Percentiles rank a stretch among this genome's conserved stretches.
Evolutionary conservation across 1,284 basidiomycete genomes (phyloP).

Genomic region (Pulchroboletus neoregius): DNA sequence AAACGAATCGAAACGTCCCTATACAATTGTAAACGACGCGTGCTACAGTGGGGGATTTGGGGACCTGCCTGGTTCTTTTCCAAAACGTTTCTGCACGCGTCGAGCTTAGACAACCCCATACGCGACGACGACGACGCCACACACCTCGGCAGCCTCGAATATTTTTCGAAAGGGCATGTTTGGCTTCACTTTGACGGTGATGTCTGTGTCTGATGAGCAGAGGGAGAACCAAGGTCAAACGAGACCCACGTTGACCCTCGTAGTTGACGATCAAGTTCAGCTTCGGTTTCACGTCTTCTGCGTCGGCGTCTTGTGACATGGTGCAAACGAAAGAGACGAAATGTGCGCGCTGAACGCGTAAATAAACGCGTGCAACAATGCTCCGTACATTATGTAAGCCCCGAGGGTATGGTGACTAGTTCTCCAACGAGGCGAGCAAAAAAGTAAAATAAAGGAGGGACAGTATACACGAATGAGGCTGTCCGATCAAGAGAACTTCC

Average conservation of each 20-base stretch:
- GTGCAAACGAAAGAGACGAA: not conserved
- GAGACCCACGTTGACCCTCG: conserved; percentile 43
- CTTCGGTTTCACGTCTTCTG: conserved; percentile 66
- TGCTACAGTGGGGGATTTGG: not conserved
- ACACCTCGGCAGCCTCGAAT: conserved; percentile 61
- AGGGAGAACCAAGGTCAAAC: not conserved
- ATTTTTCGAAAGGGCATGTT: conserved; percentile 63
- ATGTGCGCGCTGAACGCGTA: conserved; percentile 11
- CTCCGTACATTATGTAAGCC: conserved; percentile 21
- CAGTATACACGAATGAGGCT: not conserved
- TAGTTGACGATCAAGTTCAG: conserved; percentile 52
- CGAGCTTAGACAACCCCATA: not conserved
- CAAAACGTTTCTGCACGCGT: conserved; percentile 52
- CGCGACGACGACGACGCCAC: conserved; percentile 16
- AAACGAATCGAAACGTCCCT: conserved; percentile 58
- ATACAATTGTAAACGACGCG: not conserved
- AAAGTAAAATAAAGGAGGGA: conserved; percentile 8
- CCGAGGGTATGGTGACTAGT: conserved; percentile 16
- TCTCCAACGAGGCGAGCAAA: not conserved
- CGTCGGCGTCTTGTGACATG: conserved; percentile 52
- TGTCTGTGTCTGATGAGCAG: conserved; percentile 36
- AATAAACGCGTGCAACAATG: conserved; percentile 12
- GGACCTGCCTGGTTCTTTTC: conserved; percentile 50
- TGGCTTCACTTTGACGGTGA: conserved; percentile 63
- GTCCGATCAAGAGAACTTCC: conserved; percentile 61